Conservation (phyloP, 345 rosid species). For the Angophora floribunda region DNA sequence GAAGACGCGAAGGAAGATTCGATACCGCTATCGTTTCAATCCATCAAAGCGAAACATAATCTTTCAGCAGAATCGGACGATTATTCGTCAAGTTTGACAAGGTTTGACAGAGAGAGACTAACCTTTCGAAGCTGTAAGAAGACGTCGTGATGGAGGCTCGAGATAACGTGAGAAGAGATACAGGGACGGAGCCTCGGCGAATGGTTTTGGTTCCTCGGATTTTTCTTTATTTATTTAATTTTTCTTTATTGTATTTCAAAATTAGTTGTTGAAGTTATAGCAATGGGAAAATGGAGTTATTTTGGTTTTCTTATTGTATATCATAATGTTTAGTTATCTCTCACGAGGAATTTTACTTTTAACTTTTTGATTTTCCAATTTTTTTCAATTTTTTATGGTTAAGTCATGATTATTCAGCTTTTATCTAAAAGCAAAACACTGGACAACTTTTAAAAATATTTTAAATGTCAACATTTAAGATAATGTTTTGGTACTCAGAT, state of each 20-base stretch:
- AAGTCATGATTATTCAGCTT: not conserved
- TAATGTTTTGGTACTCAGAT: fast-evolving
- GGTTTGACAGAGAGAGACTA: not conserved
- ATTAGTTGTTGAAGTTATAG: not conserved
- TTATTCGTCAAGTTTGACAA: not conserved
- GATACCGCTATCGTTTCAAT: not conserved
- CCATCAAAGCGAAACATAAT: not conserved
- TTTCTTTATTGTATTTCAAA: not conserved
- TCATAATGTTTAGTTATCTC: not conserved
- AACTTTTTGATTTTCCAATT: not conserved
- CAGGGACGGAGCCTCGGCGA: not conserved
- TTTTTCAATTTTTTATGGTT: too few species aligned
- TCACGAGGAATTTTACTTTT: not conserved
- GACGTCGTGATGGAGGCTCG: not conserved
- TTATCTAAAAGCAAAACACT: not conserved
- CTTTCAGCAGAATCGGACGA: not conserved
- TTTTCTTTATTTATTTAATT: not conserved
- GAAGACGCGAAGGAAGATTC: not conserved
- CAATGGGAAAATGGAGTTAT: not conserved
- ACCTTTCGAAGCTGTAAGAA: not conserved
- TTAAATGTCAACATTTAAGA: fast-evolving
- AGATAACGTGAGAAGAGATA: not conserved
- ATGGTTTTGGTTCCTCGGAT: not conserved
- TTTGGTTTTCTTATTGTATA: not conserved
- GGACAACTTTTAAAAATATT: too few species aligned